Evolutionary conservation across 352 stramenopile species (phyloP), one percentile per base, ranked within the genome.

Genomic region (Phytophthora sp.): DNA sequence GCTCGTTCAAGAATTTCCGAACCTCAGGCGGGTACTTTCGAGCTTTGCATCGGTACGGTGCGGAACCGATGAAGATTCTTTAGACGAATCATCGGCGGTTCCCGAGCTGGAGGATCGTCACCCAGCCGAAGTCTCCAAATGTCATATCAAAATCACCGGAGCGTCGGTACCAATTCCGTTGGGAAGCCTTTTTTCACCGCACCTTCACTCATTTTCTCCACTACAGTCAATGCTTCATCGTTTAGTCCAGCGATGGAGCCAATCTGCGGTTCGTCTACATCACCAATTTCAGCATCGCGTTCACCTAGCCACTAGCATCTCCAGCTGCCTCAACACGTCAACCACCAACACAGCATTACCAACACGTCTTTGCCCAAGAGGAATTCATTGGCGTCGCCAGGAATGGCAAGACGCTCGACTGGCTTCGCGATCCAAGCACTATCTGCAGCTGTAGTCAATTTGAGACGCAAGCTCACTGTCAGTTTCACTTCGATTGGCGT

Each of bases 11-110:
- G 27, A 63, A 59, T 11, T 4, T 15, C 11, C 26, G 21, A 21
- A 53, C 39, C 13, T 35, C 33, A 15, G 61, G 53, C 7, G 35
- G 18, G 47, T 69, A 59, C 27, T 52, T 53, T 16, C 52, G 15
- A 13, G 45, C 31, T 29, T 70, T 42, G 38, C 47, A 70, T 13
- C 47, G 55, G 36, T 65, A 65, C 8, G 54, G 21, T 16, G 46
- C 55, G 16, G 38, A 35, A 31, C 39, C 62, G 4, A 11, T n/a
- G n/a, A n/a, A n/a, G n/a, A n/a, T n/a, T n/a, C 38, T 70, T 64
- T 13, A 65, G 26, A 26, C 54, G 5, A 2, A 70, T 54, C 35
- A 59, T 61, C 5, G 62, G 45, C 9, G 52, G 44, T 7, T 60
- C 38, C 23, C 47, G 9, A 18, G 53, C 46, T 6, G 62, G 47